phyloP scores from a whole-genome alignment of 371 early-diverging fungal species.

The Mucor indicus region DNA sequence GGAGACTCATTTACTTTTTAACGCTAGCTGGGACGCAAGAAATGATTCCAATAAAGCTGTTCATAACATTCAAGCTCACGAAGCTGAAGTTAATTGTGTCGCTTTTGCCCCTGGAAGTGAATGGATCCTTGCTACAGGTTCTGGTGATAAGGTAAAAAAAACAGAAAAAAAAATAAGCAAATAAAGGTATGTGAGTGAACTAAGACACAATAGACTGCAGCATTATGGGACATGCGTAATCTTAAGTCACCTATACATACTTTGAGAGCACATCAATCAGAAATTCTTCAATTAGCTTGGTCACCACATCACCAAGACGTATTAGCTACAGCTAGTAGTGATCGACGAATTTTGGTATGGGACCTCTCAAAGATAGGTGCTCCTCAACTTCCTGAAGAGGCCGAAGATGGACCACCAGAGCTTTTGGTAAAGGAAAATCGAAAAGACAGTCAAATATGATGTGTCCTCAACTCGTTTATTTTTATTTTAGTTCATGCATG shows the following conservation, averaged over 20 bases:
- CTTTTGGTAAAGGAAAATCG: conserved; percentile 67
- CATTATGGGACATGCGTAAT: conserved; percentile 97
- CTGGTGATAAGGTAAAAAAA: conserved; percentile 76
- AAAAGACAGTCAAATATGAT: background rate
- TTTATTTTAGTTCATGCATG: conserved; percentile 89
- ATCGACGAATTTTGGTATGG: conserved; percentile 96
- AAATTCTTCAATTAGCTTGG: conserved; percentile 95
- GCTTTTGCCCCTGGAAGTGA: conserved; percentile 91
- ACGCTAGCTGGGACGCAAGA: conserved; percentile 74
- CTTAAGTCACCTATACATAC: conserved; percentile 76
- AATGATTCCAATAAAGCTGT: conserved; percentile 59
- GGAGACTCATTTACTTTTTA: background rate
- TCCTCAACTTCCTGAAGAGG: conserved; percentile 90
- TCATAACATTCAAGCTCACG: conserved; percentile 84
- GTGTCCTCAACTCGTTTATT: too few relatives aligned
- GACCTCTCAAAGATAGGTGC: conserved; percentile 90
- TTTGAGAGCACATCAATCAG: conserved; percentile 88
- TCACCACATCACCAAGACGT: conserved; percentile 91
- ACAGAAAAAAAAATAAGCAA: background rate
- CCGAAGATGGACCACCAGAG: conserved; percentile 98
- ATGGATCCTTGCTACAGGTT: conserved; percentile 92
- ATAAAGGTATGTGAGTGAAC: background rate
- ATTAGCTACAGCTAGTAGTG: conserved; percentile 90
- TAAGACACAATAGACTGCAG: conserved; percentile 62
- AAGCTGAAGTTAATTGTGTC: conserved; percentile 92